Percentiles rank a stretch among this genome's conserved stretches.
Evolutionary conservation across 305 asterid species (phyloP).

Genomic region (Fraxinus ornus): DNA sequence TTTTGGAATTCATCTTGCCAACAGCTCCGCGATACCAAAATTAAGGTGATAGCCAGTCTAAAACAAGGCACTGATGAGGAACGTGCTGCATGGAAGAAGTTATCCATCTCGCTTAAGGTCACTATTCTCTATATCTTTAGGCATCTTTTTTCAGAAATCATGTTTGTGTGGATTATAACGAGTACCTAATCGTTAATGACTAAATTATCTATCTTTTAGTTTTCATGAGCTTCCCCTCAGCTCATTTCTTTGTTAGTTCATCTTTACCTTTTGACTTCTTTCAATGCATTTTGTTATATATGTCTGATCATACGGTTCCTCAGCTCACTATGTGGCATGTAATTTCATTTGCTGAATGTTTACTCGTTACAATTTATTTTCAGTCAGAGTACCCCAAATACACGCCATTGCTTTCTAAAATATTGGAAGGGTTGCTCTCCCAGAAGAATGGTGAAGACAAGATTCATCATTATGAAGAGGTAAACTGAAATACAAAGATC

Average conservation of each 20-base stretch:
- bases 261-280: constrained; percentile 13
- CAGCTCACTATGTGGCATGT: constrained; percentile 1
- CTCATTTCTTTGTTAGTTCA: not conserved
- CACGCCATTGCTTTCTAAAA: constrained; percentile 88
- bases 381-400: constrained; percentile 91
- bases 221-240: not conserved
- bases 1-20: constrained; percentile 31
- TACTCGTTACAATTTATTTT: constrained; percentile 32
- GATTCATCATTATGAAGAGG: constrained; percentile 72
- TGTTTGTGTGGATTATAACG: not conserved
- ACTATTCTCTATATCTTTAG: constrained; percentile 20
- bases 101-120: constrained; percentile 77
- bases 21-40: constrained; percentile 92
- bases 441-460: constrained; percentile 59
- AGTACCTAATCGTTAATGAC: not conserved
- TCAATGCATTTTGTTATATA: not conserved
- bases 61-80: constrained; percentile 73
- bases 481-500: constrained; percentile 23
- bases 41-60: constrained; percentile 72
- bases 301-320: not conserved
- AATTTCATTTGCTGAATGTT: constrained; percentile 17
- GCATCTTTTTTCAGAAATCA: constrained; percentile 6
- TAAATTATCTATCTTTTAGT: not conserved
- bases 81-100: constrained; percentile 71
- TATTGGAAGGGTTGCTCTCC: constrained; percentile 76